Evolutionary conservation across 768 basidiomycete genomes (phyloP), one percentile per base, ranked within the genome.

Genomic region (Agaricus bisporus): DNA sequence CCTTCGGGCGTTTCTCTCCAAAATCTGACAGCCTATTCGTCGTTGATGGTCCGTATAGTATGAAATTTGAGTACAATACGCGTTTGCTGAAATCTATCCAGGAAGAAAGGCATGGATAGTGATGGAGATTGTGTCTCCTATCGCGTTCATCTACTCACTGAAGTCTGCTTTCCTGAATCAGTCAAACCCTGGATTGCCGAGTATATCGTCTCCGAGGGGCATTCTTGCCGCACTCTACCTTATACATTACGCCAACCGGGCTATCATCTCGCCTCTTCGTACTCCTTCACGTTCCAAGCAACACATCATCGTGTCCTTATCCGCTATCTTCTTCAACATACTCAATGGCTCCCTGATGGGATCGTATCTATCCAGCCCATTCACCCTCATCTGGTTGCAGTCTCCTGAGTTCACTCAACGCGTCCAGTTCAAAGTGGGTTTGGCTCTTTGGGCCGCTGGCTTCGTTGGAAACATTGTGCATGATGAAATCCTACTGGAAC

Each of bases 401-500:
- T 59, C 57, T 7, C 66, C 71, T 5, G 62, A 64, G 28, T 56
- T 65, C 12, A 64, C 56, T 46, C 29, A 53, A 11, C 68, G 69
- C 6, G 66, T 75, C 14, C 62, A 60, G 0, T 93, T 92, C 69
- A 85, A 82, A 73, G 36, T 68, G 3, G 90, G 89, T 2, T 62
- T 89, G 11, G 61, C 54, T 0, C 61, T 94, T 2, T 98, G 91
- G 88, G 72, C 73, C 0, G 32, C 71, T 0, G 95, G 95, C 0
- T 77, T 94, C 41, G 69, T 64, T 0, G 90, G 91, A 0, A 98
- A 98, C 68, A 72, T 97, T 29, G 72, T 79, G 32, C 94, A 97
- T 67, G 95, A 98, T 69, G 94, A 97, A 65, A 77, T 98, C 26
- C 81, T 98, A 8, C 75, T 92, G 63, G 75, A 86, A 61, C 81